Conservation (phyloP, 1,284 basidiomycete genomes). For the Ceratobasidium theobromae region DNA sequence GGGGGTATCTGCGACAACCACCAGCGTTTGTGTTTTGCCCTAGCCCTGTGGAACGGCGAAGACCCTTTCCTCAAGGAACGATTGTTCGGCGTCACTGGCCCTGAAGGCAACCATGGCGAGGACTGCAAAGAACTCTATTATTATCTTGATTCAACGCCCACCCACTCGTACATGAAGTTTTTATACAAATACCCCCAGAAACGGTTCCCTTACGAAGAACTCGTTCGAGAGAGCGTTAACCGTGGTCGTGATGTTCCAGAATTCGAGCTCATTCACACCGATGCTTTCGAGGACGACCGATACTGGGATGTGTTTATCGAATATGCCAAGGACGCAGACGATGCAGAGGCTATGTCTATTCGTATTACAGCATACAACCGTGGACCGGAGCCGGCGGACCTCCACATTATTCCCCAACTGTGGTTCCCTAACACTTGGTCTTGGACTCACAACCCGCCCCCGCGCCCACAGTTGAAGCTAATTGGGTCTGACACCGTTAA, state of each 20-base stretch:
- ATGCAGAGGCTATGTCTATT: conserved; percentile 84
- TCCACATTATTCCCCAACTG: conserved; percentile 93
- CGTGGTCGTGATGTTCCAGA: conserved; percentile 85
- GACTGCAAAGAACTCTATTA: conserved; percentile 99
- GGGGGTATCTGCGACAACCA: conserved; percentile 97
- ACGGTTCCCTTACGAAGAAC: conserved; percentile 89
- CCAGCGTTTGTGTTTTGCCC: conserved; percentile 84
- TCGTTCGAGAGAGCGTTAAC: conserved; percentile 82
- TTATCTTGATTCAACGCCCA: conserved; percentile 97
- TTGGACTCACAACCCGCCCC: conserved; percentile 82
- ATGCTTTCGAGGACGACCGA: conserved; percentile 86
- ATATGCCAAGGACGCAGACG: conserved; percentile 97
- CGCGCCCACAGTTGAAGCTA: conserved; percentile 70
- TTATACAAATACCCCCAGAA: conserved; percentile 97
- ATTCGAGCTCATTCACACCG: conserved; percentile 92
- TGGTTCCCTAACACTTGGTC: conserved; percentile 99
- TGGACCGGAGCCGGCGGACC: conserved; percentile 91
- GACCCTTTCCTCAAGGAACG: conserved; percentile 97
- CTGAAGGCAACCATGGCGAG: conserved; percentile 98
- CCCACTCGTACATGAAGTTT: conserved; percentile 99
- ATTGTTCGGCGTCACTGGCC: conserved; percentile 90
- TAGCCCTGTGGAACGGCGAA: conserved; percentile 93
- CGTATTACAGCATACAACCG: conserved; percentile 97
- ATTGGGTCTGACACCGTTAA: conserved; percentile 62
- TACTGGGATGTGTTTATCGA: conserved; percentile 99